Conservation (phyloP, 73 alveolate species). For the Tetrahymena thermophila region DNA sequence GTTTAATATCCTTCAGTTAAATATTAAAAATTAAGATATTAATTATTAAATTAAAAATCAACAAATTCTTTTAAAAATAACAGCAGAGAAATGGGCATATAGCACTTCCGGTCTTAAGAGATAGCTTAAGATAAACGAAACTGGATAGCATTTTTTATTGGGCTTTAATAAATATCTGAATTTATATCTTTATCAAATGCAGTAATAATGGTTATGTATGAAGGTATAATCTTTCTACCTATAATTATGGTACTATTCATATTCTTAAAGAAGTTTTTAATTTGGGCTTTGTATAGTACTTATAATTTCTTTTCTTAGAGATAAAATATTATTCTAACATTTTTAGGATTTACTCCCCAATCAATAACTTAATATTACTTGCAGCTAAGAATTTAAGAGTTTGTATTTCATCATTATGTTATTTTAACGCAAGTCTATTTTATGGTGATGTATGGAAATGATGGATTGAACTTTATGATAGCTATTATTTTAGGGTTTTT, state of each 20-base stretch:
- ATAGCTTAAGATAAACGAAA: background rate
- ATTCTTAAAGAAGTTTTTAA: too few species aligned
- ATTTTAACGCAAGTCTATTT: background rate
- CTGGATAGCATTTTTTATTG: background rate
- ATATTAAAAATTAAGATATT: too few species aligned
- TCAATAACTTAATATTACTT: background rate
- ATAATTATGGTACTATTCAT: too few species aligned
- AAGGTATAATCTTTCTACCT: background rate
- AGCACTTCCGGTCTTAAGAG: too few species aligned
- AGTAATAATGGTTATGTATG: background rate
- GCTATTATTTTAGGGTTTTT: background rate
- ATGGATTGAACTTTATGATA: background rate
- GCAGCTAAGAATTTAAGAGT: background rate
- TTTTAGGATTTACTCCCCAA: background rate
- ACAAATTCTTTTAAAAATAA: too few species aligned
- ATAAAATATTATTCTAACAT: background rate
- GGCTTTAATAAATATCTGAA: background rate
- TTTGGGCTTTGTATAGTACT: too few species aligned
- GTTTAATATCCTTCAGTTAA: too few species aligned
- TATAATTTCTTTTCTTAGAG: background rate
- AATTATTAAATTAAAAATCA: too few species aligned
- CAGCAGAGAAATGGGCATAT: too few species aligned
- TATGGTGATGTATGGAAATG: background rate
- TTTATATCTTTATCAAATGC: background rate
- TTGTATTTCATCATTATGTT: too few species aligned